These are phyloP conservation scores for Ustilago hordei DNA, from an alignment of 1,284 basidiomycete species.

Conservation along the genomic window DNA sequence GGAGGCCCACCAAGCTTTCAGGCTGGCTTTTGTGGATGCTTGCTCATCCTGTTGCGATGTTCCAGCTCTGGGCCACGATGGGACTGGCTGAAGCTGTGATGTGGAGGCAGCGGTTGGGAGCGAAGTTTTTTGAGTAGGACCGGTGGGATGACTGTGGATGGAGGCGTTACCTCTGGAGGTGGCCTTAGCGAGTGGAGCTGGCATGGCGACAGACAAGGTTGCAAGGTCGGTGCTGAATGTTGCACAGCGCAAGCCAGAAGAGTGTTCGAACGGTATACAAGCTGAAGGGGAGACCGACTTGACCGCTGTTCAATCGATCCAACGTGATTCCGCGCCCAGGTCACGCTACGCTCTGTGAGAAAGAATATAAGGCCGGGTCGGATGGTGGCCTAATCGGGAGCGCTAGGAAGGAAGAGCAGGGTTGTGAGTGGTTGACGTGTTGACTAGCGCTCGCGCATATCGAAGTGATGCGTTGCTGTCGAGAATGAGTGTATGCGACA, in stretches of 20 bases:
- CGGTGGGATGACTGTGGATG: conserved; percentile 40
- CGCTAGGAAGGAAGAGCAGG: conserved; percentile 18
- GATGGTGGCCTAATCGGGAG: conserved; percentile 9
- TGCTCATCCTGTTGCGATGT: conserved; percentile 49
- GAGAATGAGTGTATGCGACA: background rate
- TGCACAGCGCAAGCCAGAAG: background rate
- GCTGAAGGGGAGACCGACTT: background rate
- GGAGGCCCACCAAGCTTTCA: conserved; percentile 61
- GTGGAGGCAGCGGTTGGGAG: conserved; percentile 34
- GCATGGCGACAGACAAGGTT: conserved; percentile 21
- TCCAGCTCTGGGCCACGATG: conserved; percentile 40
- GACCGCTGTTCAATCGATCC: conserved; percentile 3
- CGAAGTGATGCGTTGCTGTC: conserved; percentile 4
- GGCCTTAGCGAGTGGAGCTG: conserved; percentile 41
- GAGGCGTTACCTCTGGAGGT: conserved; percentile 42
- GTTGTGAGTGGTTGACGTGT: conserved; percentile 5
- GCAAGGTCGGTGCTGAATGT: background rate
- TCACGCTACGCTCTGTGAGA: conserved; percentile 3
- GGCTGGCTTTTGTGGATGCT: conserved; percentile 56
- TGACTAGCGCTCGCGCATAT: conserved; percentile 27
- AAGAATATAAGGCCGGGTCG: background rate
- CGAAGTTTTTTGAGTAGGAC: conserved; percentile 24
- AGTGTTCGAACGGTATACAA: background rate
- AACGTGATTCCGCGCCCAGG: background rate
- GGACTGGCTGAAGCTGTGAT: conserved; percentile 44